phyloP scores from a whole-genome alignment of 2,329 filamentous ascomycete species.

The Lasiodiplodia sp. region DNA sequence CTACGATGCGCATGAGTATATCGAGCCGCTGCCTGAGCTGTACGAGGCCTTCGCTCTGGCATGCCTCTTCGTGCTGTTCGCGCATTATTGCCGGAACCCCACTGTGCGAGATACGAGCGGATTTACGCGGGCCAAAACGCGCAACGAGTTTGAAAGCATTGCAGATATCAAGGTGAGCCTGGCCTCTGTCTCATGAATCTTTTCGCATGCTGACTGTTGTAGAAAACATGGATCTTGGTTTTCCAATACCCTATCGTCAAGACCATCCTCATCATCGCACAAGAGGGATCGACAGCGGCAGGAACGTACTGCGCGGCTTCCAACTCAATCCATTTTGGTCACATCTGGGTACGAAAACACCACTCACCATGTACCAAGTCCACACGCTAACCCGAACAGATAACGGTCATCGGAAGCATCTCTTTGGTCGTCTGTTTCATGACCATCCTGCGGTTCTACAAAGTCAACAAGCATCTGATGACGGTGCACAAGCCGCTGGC shows the following conservation, averaged over 20 bases:
- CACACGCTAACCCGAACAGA: constrained; percentile 33
- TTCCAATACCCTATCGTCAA: constrained; percentile 40
- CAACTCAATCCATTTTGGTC: background rate
- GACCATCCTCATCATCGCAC: constrained; percentile 34
- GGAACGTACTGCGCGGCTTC: constrained; percentile 35
- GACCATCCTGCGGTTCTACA: constrained; percentile 37
- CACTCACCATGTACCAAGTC: constrained; percentile 28
- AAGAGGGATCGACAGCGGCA: constrained; percentile 36
- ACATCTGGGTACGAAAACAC: constrained; percentile 30
- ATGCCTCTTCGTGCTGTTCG: constrained; percentile 17
- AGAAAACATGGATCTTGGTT: constrained; percentile 38
- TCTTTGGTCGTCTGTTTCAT: constrained; percentile 31
- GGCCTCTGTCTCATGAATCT: constrained; percentile 13
- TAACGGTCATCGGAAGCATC: constrained; percentile 34
- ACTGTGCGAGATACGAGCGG: background rate
- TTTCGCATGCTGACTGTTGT: constrained; percentile 2
- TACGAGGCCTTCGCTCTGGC: constrained; percentile 41
- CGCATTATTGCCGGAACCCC: background rate
- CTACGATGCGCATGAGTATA: constrained; percentile 39
- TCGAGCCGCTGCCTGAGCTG: constrained; percentile 38
- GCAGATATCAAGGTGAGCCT: constrained; percentile 2
- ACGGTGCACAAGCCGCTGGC: constrained; percentile 30
- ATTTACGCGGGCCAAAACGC: background rate
- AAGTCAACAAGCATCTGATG: constrained; percentile 33
- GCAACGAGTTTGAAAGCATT: background rate